Base-by-base conservation (phyloP, 352 stramenopile genomes). In the Saprolegnia diclina region DNA sequence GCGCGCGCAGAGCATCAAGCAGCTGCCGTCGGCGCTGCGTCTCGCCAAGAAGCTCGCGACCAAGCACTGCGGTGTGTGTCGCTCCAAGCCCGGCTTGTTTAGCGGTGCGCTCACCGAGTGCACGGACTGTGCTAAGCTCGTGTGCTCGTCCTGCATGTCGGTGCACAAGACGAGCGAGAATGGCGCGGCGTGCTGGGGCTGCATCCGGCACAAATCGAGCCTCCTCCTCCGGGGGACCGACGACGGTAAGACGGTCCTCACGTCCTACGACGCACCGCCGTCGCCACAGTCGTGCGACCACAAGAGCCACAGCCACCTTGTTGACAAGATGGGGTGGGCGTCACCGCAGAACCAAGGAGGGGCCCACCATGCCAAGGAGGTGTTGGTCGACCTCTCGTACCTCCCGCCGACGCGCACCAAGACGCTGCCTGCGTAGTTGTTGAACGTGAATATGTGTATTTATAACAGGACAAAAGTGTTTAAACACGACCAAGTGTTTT, bases 41-140 rank as follows among this genome's bases (percentile, higher is more conserved):
- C 24, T n/a, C 11, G 4, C 52, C 11, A 59, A 59, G 52, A 59
- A 59, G n/a, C 13, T 24, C 19, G 24, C 24, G 19, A 35, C 35
- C 52, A 59, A 59, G 35, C 52, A n/a, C 24, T 59, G 52, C 35
- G 52, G 52, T 9, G n/a, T 35, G 11, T 59, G 52, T 24, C 24
- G 13, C 19, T 14, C 35, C 35, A 59, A 59, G 35, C 52, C 52
- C 24, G 52, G 52, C 52, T 59, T 59, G 3, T 59, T 59, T 9
- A 24, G 24, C 24, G 35, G 24, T 4, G 2, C 24, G 35, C 52
- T 59, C 35, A n/a, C 35, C 24, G 24, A 35, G 35, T 59, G 52
- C 35, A 24, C 11, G 24, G 35, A 59, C 13, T 59, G 52, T 9
- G 9, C 13, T 1, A 16, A 24, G 11, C 13, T 59, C 13, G 35